Conservation (phyloP, 2,329 filamentous ascomycete genomes). For the Graphilbum sp. region DNA sequence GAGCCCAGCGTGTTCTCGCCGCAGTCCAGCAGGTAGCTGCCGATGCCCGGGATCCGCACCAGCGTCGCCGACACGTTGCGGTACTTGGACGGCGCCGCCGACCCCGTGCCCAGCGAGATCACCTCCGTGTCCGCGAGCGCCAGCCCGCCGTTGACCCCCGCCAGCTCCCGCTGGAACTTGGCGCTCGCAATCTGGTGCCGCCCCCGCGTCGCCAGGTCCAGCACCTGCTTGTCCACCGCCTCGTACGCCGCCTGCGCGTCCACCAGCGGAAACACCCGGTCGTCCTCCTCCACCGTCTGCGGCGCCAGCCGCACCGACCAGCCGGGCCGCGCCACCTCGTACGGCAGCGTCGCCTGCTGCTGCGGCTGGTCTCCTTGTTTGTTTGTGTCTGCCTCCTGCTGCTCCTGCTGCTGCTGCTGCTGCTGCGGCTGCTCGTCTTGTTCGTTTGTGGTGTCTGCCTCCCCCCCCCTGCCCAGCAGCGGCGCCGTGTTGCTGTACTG, state of each 20-base stretch:
- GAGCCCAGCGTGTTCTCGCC: slow-evolving; percentile 90
- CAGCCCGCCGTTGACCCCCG: slow-evolving; percentile 35
- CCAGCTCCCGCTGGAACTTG: slow-evolving; percentile 31
- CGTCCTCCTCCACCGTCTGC: slow-evolving; percentile 26
- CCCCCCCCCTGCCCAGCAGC: background rate
- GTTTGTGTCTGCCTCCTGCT: slow-evolving; percentile 1
- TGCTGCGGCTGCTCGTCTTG: background rate
- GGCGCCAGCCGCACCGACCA: slow-evolving; percentile 31
- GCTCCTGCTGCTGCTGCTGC: background rate
- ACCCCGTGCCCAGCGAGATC: slow-evolving; percentile 79
- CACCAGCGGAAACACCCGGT: slow-evolving; percentile 30
- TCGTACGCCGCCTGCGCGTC: slow-evolving; percentile 25
- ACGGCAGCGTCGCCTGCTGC: slow-evolving; percentile 7
- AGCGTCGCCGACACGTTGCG: slow-evolving; percentile 88
- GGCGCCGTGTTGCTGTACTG: slow-evolving; percentile 37
- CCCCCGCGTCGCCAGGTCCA: slow-evolving; percentile 34
- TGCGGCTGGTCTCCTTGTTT: no score
- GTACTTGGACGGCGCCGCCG: slow-evolving; percentile 78
- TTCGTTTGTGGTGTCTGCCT: background rate
- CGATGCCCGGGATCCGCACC: slow-evolving; percentile 64
- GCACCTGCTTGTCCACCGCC: slow-evolving; percentile 24
- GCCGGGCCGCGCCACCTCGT: slow-evolving; percentile 26
- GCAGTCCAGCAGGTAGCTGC: slow-evolving; percentile 81
- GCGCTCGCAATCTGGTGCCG: slow-evolving; percentile 22
- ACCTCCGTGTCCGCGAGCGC: slow-evolving; percentile 51